Conservation (phyloP, 2,329 filamentous ascomycete genomes). For the Tolypocladium inflatum region DNA sequence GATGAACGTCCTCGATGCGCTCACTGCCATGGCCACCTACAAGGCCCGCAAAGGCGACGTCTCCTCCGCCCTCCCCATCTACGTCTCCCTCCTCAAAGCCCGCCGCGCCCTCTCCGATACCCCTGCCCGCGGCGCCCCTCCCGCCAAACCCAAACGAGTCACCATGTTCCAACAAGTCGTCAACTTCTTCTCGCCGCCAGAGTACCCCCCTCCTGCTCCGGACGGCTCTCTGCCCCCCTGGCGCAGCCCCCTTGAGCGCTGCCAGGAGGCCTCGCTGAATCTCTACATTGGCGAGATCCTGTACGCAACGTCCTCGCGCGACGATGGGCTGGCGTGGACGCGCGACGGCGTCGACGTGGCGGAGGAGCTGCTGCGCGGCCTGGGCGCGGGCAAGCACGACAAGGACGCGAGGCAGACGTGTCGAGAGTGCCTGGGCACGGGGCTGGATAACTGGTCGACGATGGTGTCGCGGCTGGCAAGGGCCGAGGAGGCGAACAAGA, state of each 20-base stretch:
- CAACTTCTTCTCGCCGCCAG: slow-evolving; percentile 31
- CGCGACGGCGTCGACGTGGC: slow-evolving; percentile 76
- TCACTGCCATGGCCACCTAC: slow-evolving; percentile 72
- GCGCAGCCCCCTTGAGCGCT: slow-evolving; percentile 56
- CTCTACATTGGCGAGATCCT: slow-evolving; percentile 92
- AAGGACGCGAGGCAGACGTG: slow-evolving; percentile 45
- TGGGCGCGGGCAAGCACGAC: slow-evolving; percentile 19
- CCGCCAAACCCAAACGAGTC: slow-evolving; percentile 4
- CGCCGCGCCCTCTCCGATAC: slow-evolving; percentile 49
- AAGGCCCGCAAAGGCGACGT: slow-evolving; percentile 61
- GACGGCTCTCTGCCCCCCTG: slow-evolving; percentile 60
- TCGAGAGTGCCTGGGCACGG: slow-evolving; percentile 65
- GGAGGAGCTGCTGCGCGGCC: slow-evolving; percentile 52
- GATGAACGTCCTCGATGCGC: slow-evolving; percentile 63
- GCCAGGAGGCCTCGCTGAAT: slow-evolving; percentile 79
- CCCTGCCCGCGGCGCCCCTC: slow-evolving; percentile 12
- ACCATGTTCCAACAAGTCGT: slow-evolving; percentile 11
- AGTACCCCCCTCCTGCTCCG: slow-evolving; percentile 61
- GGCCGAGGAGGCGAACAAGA: slow-evolving; percentile 33
- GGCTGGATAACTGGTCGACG: slow-evolving; percentile 69
- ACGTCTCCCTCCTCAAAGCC: slow-evolving; percentile 75
- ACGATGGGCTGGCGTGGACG: slow-evolving; percentile 80
- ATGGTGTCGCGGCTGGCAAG: slow-evolving; percentile 64
- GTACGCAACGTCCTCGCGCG: slow-evolving; percentile 51
- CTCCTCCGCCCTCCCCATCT: slow-evolving; percentile 65